Conservation (phyloP, 768 basidiomycete genomes). For the Trametes elegans region DNA sequence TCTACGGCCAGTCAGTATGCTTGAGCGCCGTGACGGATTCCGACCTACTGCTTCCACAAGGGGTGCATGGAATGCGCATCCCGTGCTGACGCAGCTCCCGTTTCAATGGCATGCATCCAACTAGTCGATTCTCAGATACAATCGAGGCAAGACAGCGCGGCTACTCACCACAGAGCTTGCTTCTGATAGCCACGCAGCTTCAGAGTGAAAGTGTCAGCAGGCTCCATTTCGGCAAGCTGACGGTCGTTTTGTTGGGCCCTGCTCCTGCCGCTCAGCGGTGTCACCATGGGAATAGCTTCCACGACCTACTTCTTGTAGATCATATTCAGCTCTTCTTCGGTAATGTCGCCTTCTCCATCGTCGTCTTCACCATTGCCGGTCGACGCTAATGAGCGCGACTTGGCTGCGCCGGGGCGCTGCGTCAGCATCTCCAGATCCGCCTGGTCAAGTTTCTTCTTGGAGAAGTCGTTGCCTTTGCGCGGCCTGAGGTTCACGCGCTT, state of each 20-base stretch:
- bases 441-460: constrained; percentile 31
- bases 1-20: constrained; percentile 38
- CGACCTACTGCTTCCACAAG: constrained; percentile 84
- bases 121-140: constrained; percentile 34
- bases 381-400: constrained; percentile 11
- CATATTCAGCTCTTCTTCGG: constrained; percentile 73
- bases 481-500: constrained; percentile 71
- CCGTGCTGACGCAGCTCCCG: constrained; percentile 65
- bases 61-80: constrained; percentile 82
- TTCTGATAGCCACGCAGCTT: constrained; percentile 87
- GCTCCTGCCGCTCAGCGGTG: not conserved
- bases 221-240: constrained; percentile 77
- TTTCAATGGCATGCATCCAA: constrained; percentile 92
- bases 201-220: constrained; percentile 71
- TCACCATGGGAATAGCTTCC: not conserved
- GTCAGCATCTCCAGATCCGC: constrained; percentile 41
- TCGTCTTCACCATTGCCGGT: constrained; percentile 76
- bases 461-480: constrained; percentile 24
- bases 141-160: constrained; percentile 18
- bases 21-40: not conserved
- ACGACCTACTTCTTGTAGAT: constrained; percentile 76
- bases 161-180: constrained; percentile 70
- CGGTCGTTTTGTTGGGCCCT: constrained; percentile 86
- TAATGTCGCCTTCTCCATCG: constrained; percentile 76
- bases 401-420: constrained; percentile 31